Evolutionary conservation across 345 rosid genomes (phyloP).

Genomic region (Angophora floribunda): DNA sequence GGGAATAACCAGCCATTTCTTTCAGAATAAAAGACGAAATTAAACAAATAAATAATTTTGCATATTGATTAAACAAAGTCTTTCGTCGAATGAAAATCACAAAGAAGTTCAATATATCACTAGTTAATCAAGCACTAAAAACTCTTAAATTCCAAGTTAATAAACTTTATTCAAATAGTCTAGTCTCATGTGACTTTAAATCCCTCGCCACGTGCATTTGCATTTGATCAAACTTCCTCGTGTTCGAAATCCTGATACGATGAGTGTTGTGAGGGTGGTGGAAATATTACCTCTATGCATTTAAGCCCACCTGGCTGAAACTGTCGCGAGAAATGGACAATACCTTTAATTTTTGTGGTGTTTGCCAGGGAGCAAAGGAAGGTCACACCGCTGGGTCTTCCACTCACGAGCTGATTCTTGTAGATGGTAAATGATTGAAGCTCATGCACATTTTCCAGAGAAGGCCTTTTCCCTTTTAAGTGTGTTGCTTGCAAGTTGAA

Average conservation of each 20-base stretch:
- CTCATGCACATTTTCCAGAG: neutral
- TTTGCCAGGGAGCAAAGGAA: neutral
- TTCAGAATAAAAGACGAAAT: neutral
- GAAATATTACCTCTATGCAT: neutral
- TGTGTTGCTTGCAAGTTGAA: neutral
- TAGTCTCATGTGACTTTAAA: neutral
- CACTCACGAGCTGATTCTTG: neutral
- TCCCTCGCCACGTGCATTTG: neutral
- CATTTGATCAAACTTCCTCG: neutral
- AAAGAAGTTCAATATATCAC: neutral
- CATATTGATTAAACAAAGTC: neutral
- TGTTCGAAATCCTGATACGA: neutral
- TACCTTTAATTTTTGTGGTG: neutral
- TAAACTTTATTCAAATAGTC: too few relatives aligned
- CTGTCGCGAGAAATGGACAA: neutral
- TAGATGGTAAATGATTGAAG: neutral
- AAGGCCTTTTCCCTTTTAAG: too few relatives aligned
- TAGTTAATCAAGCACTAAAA: too few relatives aligned
- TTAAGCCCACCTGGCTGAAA: neutral
- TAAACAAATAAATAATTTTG: neutral
- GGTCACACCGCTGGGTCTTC: neutral
- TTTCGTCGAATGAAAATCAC: neutral
- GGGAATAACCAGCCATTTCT: neutral
- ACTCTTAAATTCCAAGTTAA: neutral
- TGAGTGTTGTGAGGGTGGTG: neutral